These are phyloP conservation scores for Lolium rigidum DNA, from an alignment of 176 grass and related monocot genomes.

Conservation along the genomic window DNA sequence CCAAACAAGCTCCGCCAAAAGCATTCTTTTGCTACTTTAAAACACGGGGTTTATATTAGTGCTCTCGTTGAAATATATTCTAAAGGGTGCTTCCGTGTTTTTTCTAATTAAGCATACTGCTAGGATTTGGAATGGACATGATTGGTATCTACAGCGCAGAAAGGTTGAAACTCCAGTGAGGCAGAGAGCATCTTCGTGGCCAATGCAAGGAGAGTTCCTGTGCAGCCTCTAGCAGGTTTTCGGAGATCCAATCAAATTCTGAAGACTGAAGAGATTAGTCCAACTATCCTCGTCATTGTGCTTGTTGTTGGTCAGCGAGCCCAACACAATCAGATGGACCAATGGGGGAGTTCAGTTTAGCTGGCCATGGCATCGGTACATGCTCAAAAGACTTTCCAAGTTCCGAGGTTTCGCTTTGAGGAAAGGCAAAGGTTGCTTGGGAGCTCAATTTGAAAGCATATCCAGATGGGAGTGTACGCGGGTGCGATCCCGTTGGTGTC, in stretches of 20 bases:
- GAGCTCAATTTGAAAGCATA: conserved; percentile 1
- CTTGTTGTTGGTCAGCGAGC: conserved; percentile 1
- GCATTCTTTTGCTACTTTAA: too few relatives aligned
- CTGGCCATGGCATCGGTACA: not conserved
- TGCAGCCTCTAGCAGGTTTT: too few relatives aligned
- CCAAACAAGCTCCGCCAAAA: too few relatives aligned
- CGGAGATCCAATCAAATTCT: not conserved
- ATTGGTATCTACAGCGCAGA: too few relatives aligned
- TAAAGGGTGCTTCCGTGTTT: too few relatives aligned
- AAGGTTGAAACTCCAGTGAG: too few relatives aligned
- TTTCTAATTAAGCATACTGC: too few relatives aligned
- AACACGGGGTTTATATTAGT: too few relatives aligned
- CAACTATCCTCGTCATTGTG: not conserved
- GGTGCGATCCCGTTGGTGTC: not conserved
- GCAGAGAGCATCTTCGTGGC: too few relatives aligned
- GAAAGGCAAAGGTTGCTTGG: not conserved
- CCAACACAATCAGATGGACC: not conserved
- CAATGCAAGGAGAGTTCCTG: too few relatives aligned
- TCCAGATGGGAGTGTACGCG: not conserved
- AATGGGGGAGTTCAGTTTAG: not conserved
- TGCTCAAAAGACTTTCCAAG: conserved; percentile 8
- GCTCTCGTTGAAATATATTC: too few relatives aligned
- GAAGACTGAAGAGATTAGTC: not conserved
- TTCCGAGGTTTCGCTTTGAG: conserved; percentile 15
- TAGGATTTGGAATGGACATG: too few relatives aligned